Base-by-base conservation (phyloP, 495 filamentous ascomycete species). In the Niebla homalea region DNA sequence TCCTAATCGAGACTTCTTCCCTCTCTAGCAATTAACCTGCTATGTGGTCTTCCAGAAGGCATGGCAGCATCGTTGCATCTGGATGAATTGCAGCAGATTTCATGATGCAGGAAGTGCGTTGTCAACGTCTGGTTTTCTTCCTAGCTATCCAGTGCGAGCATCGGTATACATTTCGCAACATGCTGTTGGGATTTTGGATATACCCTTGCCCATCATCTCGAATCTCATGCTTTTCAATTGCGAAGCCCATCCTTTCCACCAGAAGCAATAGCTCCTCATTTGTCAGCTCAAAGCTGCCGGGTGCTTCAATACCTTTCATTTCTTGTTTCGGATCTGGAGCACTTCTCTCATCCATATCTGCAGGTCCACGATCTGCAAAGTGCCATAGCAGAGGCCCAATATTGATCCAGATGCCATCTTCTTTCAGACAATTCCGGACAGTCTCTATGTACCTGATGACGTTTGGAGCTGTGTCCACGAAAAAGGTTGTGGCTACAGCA, bases 391-490 rank as follows among this genome's bases (percentile, higher is more conserved):
- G 66, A 10, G 92, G 92, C 0, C 92, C 92, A 19, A 92, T 65
- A 64, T 97, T 98, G 54, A 89, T 80, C 74, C 92, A 88, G 7
- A 93, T 49, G 3, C 92, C 92, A 19, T 82, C 81, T 0, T 79
- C 70, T 56, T 80, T 83, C 35, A 98, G 68, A 57, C 88, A 90
- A 58, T 85, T 75, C 23, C 69, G 67, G 47, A 97, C 82, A 15
- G 84, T 79, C 64, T 93, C 81, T 16, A 97, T 77, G 58, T 97
- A 97, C 10, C 80, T 75, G 48, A 96, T 82, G 22, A 96, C 59
- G 61, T 97, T 95, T 16, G 89, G 88, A 22, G 92, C 92, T 4
- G 92, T 98, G 63, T 98, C 93, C 26, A 98, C 83, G 70, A 97
- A 98, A 63, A 96, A 98, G 4, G 94, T 84, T 4, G 84, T 85